phyloP scores from a whole-genome alignment of 495 filamentous ascomycete genomes.

The Lentithecium fluviatile region DNA sequence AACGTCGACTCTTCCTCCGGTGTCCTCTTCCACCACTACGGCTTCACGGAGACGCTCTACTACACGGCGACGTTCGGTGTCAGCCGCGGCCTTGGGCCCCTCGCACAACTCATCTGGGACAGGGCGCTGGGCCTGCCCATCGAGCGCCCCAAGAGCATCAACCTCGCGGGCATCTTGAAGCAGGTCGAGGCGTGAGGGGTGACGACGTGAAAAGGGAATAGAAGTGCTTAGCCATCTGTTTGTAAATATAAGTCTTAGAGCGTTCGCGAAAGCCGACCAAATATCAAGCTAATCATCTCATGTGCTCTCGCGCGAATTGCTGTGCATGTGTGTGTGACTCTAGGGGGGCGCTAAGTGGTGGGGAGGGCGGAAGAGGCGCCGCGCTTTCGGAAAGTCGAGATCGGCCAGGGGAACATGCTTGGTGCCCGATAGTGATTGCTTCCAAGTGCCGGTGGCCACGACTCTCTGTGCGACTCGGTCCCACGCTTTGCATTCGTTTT shows the following conservation, averaged over 20 bases:
- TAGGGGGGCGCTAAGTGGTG: not conserved
- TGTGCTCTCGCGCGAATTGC: too few species aligned
- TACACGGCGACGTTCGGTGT: conserved; percentile 98
- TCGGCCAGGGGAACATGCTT: too few species aligned
- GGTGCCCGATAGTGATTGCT: too few species aligned
- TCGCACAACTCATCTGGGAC: conserved; percentile 96
- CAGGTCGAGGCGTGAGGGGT: conserved; percentile 32
- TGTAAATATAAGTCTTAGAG: conserved; percentile 20
- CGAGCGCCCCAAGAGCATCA: conserved; percentile 96
- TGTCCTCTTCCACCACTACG: conserved; percentile 95
- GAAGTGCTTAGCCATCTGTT: not conserved
- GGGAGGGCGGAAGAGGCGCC: too few species aligned
- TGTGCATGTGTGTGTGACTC: too few species aligned
- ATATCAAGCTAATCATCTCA: not conserved
- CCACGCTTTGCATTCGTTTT: too few species aligned
- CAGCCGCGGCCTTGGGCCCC: conserved; percentile 81
- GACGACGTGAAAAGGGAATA: not conserved
- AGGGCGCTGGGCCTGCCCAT: conserved; percentile 93
- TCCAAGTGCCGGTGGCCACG: too few species aligned
- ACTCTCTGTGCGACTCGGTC: too few species aligned
- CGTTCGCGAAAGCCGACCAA: not conserved
- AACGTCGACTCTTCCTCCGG: conserved; percentile 93
- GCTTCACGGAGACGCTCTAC: conserved; percentile 93
- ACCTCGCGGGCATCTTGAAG: conserved; percentile 77
- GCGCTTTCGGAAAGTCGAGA: too few species aligned